Base-by-base conservation (phyloP, 2,329 filamentous ascomycete genomes). In the Calcarisporium arbuscula region DNA sequence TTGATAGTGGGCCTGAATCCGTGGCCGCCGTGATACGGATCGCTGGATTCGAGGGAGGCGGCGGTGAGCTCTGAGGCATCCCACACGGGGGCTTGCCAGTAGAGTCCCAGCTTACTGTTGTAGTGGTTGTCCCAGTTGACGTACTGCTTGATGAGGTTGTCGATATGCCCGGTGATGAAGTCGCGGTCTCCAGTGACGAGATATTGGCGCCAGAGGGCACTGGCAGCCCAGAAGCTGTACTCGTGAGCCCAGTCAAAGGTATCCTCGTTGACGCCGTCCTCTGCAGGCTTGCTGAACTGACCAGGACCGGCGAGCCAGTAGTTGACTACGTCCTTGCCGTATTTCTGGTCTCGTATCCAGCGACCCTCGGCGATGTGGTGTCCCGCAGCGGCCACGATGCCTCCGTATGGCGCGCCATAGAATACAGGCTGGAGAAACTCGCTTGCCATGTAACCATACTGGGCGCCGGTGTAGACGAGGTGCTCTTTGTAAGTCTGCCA, bases 11-110 rank as follows among this genome's bases (percentile, higher is more conserved):
- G 63, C 10, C 63, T 52, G 35, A 59, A 67, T 4, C 62, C 62
- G 18, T 63, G 49, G 2, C 61, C 62, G 6, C 63, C 64, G 17
- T 48, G 46, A 32, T 58, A 49, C 5, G 53, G 47, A 30, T 58
- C 54, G 11, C 32, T 36, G 5, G 50, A 45, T 14, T 48, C 48
- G 27, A 42, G 45, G 5, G 41, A 45, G 6, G 43, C 42, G 2
- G 50, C 56, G 5, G 64, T 46, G 30, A 58, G 66, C 44, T 67
- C 63, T 23, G 65, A 61, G 14, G 63, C 62, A 36, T 68, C 64
- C 50, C 54, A 61, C 4, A 65, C 55, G 2, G 63, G 63, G 18
- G 57, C 55, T 27, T 60, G 58, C 44, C 62, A 62, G 40, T 66
- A 67, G 5, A 68, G 46, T 1, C 62, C 62, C 6, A 32, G 30